Evolutionary conservation across 441 rosid species (phyloP), one percentile per base, ranked within the genome.

Genomic region (Corymbia citriodora): DNA sequence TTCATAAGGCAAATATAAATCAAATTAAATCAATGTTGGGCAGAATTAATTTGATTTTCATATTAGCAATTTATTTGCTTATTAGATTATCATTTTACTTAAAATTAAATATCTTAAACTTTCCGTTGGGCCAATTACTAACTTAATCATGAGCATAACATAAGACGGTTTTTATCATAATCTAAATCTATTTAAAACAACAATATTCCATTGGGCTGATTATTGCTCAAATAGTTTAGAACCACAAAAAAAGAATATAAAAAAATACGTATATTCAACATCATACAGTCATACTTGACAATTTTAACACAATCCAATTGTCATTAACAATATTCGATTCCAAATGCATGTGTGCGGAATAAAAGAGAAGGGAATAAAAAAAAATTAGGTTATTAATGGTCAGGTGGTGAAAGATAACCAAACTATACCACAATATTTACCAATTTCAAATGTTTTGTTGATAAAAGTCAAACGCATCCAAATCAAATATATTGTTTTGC

Each of bases 191-290:
- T 70, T 70, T 33, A 70, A 70, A 31, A 70, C 12, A 68, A 68
- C 0, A 68, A 68, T 68, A 10, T 68, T 68, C 45, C 12, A 4
- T 31, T 9, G 12, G 21, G 45, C 12, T 2, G 0, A 68, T 68
- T 68, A 68, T 19, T 9, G 9, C 8, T n/a, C 40, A 68, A 68
- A 68, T 68, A 68, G 40, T 68, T 68, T 68, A 16, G 7, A 68
- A 2, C 1, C 9, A 1, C 5, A 0, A 65, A 29, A 63, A n/a
- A 65, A n/a, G 1, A 9, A 23, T 40, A 40, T 40, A 40, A 40
- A 40, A 40, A 40, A 40, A 40, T 40, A 40, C 45, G 10, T 23
- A 10, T 5, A 25, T 3, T 61, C 4, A 2, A 12, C 68, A 61
- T 61, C 31, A 11, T 61, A 11, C 15, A 61, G 31, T 61, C 16